A percentile compares a stretch with the other conserved stretches of the same genome.
phyloP scores from a whole-genome alignment of 768 basidiomycete genomes.

The Boletus patriciae region DNA sequence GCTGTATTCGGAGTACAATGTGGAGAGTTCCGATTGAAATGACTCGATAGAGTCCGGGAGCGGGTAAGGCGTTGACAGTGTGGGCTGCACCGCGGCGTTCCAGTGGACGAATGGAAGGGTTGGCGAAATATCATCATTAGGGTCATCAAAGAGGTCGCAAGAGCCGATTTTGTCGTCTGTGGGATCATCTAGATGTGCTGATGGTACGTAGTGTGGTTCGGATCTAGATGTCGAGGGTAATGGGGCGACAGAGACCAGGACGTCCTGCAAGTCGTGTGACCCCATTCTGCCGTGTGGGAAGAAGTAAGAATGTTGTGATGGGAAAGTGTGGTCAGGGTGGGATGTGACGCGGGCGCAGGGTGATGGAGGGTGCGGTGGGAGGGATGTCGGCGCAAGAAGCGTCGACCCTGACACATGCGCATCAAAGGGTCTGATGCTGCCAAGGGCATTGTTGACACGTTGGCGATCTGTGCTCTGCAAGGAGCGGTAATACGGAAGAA shows the following conservation, averaged over 20 bases:
- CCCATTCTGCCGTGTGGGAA: conserved; percentile 10
- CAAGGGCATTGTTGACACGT: conserved; percentile 30
- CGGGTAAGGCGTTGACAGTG: not conserved
- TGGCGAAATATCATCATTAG: conserved; percentile 12
- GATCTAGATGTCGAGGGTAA: conserved; percentile 16
- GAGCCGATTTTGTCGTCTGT: conserved; percentile 5
- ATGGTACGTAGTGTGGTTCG: conserved; percentile 13
- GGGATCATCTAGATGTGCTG: conserved; percentile 6
- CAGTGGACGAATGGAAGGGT: conserved; percentile 27
- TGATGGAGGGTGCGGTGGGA: conserved; percentile 5
- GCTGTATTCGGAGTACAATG: conserved; percentile 51
- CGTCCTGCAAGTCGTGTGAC: conserved; percentile 15
- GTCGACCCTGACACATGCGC: conserved; percentile 21
- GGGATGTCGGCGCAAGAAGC: conserved; percentile 7
- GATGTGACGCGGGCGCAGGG: conserved; percentile 7
- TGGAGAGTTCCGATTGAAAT: conserved; percentile 40
- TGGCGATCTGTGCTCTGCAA: conserved; percentile 32
- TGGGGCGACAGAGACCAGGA: conserved; percentile 4
- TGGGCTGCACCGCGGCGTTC: conserved; percentile 23
- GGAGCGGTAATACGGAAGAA: conserved; percentile 40
- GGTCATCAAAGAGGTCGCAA: conserved; percentile 14
- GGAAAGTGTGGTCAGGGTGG: not conserved
- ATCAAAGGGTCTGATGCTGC: conserved; percentile 6
- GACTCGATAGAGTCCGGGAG: conserved; percentile 24
- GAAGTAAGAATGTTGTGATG: conserved; percentile 10